Percentiles rank a stretch among this genome's conserved stretches.
Conservation (phyloP, 805 yeast species). For the Sugiyamaella qingdaonensis region DNA sequence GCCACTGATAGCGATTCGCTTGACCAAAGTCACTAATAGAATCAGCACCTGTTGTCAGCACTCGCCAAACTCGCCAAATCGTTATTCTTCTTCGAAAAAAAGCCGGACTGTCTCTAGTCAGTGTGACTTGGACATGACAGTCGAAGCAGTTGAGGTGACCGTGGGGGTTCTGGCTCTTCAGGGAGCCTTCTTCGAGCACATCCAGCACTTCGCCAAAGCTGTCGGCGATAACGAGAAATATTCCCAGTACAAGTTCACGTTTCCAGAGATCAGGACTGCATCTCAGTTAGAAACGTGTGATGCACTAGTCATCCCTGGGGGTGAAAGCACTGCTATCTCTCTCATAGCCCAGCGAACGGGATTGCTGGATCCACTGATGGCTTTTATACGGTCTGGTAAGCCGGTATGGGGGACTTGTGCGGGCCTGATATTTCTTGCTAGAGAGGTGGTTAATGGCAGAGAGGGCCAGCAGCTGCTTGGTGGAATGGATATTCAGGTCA, state of each 20-base stretch:
- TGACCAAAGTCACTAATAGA: no score
- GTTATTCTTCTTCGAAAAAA: no score
- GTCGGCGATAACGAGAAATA: constrained; percentile 22
- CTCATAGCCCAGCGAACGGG: constrained; percentile 63
- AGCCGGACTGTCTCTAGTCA: no score
- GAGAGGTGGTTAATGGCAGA: constrained; percentile 42
- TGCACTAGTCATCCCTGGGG: constrained; percentile 65
- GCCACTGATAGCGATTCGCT: no score
- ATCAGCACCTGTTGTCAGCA: no score
- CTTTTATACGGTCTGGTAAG: constrained; percentile 45
- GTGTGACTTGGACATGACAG: constrained; percentile 10
- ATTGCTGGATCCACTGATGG: constrained; percentile 49
- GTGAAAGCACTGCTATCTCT: constrained; percentile 51
- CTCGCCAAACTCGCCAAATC: no score
- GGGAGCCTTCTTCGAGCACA: constrained; percentile 74
- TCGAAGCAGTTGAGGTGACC: constrained; percentile 15
- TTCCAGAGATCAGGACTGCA: constrained; percentile 49
- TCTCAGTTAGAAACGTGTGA: constrained; percentile 48
- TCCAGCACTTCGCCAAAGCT: constrained; percentile 44
- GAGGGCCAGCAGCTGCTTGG: constrained; percentile 56
- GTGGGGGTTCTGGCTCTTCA: constrained; percentile 75
- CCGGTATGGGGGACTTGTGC: constrained; percentile 88
- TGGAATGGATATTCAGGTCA: constrained; percentile 59
- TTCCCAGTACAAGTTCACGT: not conserved
- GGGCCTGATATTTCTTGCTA: constrained; percentile 65